phyloP scores from a whole-genome alignment of 2,329 filamentous ascomycete genomes.

The Talaromyces sp. region DNA sequence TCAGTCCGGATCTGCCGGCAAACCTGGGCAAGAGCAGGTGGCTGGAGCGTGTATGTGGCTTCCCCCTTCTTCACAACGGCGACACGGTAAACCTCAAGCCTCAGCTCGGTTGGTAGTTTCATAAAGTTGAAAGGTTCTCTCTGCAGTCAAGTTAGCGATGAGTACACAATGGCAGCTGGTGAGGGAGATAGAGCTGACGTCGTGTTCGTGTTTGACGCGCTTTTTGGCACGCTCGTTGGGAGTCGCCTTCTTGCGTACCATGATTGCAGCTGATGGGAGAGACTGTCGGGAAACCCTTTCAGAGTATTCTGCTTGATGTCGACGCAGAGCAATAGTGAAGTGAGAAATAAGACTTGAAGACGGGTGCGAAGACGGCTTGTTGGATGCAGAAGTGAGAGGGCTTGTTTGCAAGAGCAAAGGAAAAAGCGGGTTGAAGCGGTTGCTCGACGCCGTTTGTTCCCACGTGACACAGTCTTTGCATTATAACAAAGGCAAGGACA shows the following conservation, averaged over 20 bases:
- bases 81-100: background rate
- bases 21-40: constrained; percentile 1
- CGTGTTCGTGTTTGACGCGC: background rate
- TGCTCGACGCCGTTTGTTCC: background rate
- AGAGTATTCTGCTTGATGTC: background rate
- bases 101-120: background rate
- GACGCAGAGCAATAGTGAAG: background rate
- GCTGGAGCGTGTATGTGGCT: background rate
- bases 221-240: background rate
- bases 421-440: background rate
- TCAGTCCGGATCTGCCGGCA: background rate
- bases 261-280: background rate
- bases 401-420: background rate
- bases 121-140: background rate
- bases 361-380: too few species aligned
- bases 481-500: too few species aligned
- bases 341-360: too few species aligned
- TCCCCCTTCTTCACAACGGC: background rate
- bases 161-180: background rate
- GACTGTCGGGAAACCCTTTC: too few species aligned
- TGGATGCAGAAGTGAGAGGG: too few species aligned
- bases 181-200: background rate
- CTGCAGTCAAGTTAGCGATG: background rate
- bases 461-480: background rate
- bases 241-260: background rate